Evolutionary conservation across 1,284 basidiomycete genomes (phyloP), one percentile per base, ranked within the genome.

Genomic region (Xerocomus minutiporus): DNA sequence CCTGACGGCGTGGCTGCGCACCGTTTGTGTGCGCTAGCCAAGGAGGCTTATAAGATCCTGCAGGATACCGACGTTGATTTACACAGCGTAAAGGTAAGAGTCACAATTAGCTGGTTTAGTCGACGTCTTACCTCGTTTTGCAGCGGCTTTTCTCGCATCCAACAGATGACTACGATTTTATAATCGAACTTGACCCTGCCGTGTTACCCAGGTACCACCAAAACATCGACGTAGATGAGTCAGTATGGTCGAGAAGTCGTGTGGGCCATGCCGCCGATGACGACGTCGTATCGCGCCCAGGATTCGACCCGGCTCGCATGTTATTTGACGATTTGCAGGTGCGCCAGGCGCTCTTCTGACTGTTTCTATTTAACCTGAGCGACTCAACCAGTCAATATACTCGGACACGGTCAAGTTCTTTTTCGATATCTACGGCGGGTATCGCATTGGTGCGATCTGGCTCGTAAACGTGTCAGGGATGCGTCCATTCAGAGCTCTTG

Each of bases 111-210:
- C 46, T 11, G 11, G 25, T 28, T 40, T 29, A 15, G 45, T 31
- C 39, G 7, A 11, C 20, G 48, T 46, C 38, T 64, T 17, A 54
- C 6, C 25, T 42, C 28, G 54, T 43, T 60, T 51, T 43, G 5
- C 48, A 94, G 88, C 75, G 80, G 17, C 76, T 98, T 46, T 97
- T 98, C 73, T 74, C 81, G 8, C 93, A 97, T 59, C 89, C 94
- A 0, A 80, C 82, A 0, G 74, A 81, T 8, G 88, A 94, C 64
- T 99, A 97, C 67, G 90, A 97, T 62, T 82, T 97, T 60, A 61
- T 97, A 23, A 76, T 99, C 34, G 80, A 88, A 53, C 78, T 99
- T 17, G 76, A 92, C 35, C 77, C 84, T 0, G 53, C 73, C 12
- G 71, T 80, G 1, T 71, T 93, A 3, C 82, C 92, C 3, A 83